Evolutionary conservation across 768 basidiomycete genomes (phyloP), one percentile per base, ranked within the genome.

Genomic region (Agaricus sinodeliciosus): DNA sequence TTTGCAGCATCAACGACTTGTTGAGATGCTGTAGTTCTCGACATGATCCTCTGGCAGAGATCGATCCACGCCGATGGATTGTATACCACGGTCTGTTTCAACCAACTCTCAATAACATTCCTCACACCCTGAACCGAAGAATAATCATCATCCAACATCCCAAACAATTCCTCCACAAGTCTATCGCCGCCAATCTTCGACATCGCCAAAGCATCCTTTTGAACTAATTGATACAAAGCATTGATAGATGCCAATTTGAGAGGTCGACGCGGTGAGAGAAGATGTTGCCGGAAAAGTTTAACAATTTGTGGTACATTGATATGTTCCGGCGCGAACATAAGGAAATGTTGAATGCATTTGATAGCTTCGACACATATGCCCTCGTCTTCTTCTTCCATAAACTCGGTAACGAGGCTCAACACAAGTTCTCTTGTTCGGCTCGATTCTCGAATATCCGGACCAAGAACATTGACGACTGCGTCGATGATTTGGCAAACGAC

Each of bases 21-120:
- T 60, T 88, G 90, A 2, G 86, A 84, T 1, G 89, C 90, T 4
- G 91, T 93, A 9, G 93, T 94, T 9, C 90, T 79, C 5, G 90
- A 85, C 93, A 99, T 97, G 63, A 99, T 98, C 22, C 93, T 76
- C 66, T 97, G 95, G 61, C 95, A 98, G 1, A 98, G 76, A 63
- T 94, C 94, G 51, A 99, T 96, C 96, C 96, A 99, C 0, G 94
- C 96, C 0, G 89, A 93, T 0, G 96, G 95, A 56, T 94, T 90
- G 52, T 90, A 81, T 16, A 90, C 77, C 1, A 92, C 94, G 0
- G 96, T 98, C 66, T 99, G 96, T 57, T 88, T 82, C 6, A 98
- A 74, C 96, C 96, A 99, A 58, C 88, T 91, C 11, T 81, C 74
- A 59, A 98, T 98, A 54, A 97, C 93, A 57, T 91, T 87, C 27